Evolutionary conservation across 495 filamentous ascomycete genomes (phyloP), one percentile per base, ranked within the genome.

Genomic region (Patellaria atrata): DNA sequence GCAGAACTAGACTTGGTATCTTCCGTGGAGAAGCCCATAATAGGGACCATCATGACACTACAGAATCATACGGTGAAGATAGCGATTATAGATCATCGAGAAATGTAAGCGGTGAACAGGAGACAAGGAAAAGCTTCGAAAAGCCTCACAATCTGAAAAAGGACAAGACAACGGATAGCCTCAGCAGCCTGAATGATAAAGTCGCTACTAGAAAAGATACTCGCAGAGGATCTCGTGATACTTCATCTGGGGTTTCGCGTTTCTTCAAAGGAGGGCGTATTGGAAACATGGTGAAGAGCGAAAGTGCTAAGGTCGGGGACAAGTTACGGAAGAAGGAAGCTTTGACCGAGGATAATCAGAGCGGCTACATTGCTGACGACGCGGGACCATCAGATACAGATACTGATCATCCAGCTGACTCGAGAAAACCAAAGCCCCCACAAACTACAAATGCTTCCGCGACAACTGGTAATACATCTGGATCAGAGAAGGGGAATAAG

Each of bases 221-320:
- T 8, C n/a, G n/a, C n/a, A 49, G 42, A 22, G 52, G 53, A 2
- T 18, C 33, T 2, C 42, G 40, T 25, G 46, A 50, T 5, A 31
- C 46, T 4, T 18, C 30, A n/a, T 55, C 52, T 4, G 43, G 41
- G 11, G 48, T 59, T 4, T 41, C 46, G 1, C 45, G 54, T 4
- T 53, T 60, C 22, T 50, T 60, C 37, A 56, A 55, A 39, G 49
- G 47, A 20, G 35, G 52, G 16, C 43, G 50, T n/a, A 33, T 52
- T n/a, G 46, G 52, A 7, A 43, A 47, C 3, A 14, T 55, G 1
- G 47, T 58, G 8, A 50, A 54, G 12, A 38, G 27, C 20, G 56
- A 56, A 34, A 35, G 48, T 8, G 41, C 50, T 1, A 45, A 43
- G 24, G 28, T 56, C 15, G 46, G 52, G 5, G 51, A 51, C 15